Percentiles rank a stretch among this genome's conserved stretches.
Evolutionary conservation across 2,329 filamentous ascomycete genomes (phyloP).

Genomic region (Epichloe hybrida): DNA sequence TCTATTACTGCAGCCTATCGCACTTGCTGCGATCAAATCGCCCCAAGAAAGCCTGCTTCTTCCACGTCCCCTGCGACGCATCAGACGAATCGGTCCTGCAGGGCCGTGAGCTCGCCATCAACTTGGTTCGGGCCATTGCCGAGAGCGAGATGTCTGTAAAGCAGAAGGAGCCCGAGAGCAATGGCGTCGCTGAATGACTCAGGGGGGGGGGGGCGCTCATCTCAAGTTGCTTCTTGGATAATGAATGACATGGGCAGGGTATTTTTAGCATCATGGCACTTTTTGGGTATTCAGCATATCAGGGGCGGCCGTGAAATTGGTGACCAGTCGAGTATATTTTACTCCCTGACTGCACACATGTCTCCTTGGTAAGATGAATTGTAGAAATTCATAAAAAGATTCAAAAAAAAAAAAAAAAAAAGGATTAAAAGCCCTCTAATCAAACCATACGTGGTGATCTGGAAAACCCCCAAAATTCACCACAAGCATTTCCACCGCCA

Average conservation of each 20-base stretch:
- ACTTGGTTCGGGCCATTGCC: slow-evolving; percentile 43
- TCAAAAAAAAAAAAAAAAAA: too few species aligned
- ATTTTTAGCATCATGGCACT: neutral
- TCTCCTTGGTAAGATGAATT: too few species aligned
- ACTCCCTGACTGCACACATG: too few species aligned
- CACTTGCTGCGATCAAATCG: slow-evolving; percentile 35
- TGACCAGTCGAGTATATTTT: too few species aligned
- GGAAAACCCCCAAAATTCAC: too few species aligned
- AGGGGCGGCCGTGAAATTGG: neutral
- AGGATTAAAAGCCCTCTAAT: too few species aligned
- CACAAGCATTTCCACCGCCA: too few species aligned
- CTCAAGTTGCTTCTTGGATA: neutral
- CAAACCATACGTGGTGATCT: too few species aligned
- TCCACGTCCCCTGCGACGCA: slow-evolving; percentile 55
- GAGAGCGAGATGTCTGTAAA: slow-evolving; percentile 30
- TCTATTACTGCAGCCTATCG: slow-evolving; percentile 57
- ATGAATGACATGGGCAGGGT: neutral
- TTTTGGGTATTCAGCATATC: neutral
- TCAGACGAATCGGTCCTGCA: slow-evolving; percentile 32
- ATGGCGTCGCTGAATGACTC: neutral
- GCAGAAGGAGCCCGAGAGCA: slow-evolving; percentile 6
- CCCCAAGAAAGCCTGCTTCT: slow-evolving; percentile 45
- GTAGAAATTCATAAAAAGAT: too few species aligned
- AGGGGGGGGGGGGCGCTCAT: neutral
- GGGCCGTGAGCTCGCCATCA: slow-evolving; percentile 37